Conservation (phyloP, 2,329 filamentous ascomycete species). For the Botrytis byssoidea region DNA sequence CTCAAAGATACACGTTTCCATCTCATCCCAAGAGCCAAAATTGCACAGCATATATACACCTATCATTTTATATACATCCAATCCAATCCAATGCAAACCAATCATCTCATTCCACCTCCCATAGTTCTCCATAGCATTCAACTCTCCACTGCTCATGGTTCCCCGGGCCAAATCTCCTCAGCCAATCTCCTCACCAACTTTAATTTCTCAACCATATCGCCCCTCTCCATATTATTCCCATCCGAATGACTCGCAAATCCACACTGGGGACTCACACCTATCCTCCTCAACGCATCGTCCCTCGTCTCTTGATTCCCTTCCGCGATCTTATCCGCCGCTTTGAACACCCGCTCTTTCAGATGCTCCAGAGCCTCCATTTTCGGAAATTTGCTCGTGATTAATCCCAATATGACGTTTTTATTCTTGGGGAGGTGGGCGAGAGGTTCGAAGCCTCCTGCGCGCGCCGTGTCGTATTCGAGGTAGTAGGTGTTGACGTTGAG, state of each 20-base stretch:
- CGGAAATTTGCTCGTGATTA: slow-evolving; percentile 62
- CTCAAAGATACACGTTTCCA: neutral
- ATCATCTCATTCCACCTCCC: too few relatives aligned
- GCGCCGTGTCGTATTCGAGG: slow-evolving; percentile 66
- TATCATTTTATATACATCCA: neutral
- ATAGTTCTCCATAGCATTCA: neutral
- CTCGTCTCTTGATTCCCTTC: slow-evolving; percentile 62
- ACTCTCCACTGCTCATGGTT: slow-evolving; percentile 23
- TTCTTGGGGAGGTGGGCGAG: slow-evolving; percentile 58
- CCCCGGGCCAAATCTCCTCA: slow-evolving; percentile 63
- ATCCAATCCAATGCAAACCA: neutral
- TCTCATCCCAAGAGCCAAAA: neutral
- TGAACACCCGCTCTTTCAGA: slow-evolving; percentile 57
- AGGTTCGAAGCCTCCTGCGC: slow-evolving; percentile 65
- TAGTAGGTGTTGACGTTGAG: slow-evolving; percentile 67
- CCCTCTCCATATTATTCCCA: slow-evolving; percentile 65
- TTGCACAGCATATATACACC: neutral
- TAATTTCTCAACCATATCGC: slow-evolving; percentile 74
- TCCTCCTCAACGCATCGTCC: slow-evolving; percentile 66
- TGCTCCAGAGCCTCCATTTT: slow-evolving; percentile 51
- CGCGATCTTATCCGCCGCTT: slow-evolving; percentile 66
- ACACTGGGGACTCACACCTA: slow-evolving; percentile 70
- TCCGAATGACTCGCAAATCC: slow-evolving; percentile 49
- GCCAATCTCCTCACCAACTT: slow-evolving; percentile 69
- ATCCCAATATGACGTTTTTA: slow-evolving; percentile 63